Conservation (phyloP, 208 protist species). For the Acanthamoeba pearcei region DNA sequence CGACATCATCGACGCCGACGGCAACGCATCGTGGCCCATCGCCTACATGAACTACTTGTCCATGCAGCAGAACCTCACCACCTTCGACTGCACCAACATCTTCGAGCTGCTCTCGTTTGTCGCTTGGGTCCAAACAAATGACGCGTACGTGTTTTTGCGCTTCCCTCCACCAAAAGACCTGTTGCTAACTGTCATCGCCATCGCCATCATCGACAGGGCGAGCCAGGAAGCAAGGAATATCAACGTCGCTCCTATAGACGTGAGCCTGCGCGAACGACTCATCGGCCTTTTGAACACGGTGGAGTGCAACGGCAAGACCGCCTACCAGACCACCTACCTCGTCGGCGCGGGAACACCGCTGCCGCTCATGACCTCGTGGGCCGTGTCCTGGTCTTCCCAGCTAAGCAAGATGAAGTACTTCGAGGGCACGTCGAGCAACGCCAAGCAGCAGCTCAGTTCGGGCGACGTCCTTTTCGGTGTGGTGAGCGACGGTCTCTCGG, state of each 20-base stretch:
- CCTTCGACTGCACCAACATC: constrained; percentile 27
- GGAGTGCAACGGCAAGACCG: background rate
- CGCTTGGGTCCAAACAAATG: constrained; percentile 2
- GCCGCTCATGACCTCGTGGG: background rate
- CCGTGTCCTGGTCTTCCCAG: background rate
- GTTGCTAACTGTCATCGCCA: too few relatives aligned
- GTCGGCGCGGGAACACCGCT: background rate
- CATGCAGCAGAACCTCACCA: background rate
- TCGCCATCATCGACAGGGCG: background rate
- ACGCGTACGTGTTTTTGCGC: background rate
- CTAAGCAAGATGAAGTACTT: background rate
- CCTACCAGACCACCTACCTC: background rate
- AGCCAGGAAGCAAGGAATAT: background rate
- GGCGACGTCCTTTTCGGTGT: background rate
- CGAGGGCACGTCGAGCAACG: background rate
- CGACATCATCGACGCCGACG: constrained; percentile 13
- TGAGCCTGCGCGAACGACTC: background rate
- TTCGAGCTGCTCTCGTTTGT: constrained; percentile 13
- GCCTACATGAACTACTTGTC: constrained; percentile 5
- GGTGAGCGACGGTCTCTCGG: background rate
- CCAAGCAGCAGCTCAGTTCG: background rate
- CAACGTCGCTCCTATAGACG: background rate
- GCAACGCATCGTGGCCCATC: background rate
- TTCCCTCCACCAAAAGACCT: background rate
- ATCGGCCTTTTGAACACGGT: background rate